Percentiles rank a stretch among this genome's conserved stretches.
These are phyloP conservation scores for Pleurotus pulmonarius DNA, from an alignment of 768 basidiomycete species.

Conservation along the genomic window DNA sequence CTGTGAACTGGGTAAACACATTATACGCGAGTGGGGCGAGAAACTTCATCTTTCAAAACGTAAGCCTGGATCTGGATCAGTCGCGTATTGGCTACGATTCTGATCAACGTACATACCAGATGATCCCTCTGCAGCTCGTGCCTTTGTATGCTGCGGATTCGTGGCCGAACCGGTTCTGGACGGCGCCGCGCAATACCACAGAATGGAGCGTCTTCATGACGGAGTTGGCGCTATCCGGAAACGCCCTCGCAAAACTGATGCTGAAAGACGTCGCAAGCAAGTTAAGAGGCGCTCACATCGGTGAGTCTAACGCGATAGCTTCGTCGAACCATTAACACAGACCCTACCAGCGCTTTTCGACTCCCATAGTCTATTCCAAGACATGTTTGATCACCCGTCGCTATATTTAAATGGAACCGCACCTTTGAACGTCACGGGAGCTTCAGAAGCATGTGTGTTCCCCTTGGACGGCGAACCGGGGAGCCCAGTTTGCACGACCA, in stretches of 20 bases:
- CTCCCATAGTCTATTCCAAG: conserved; percentile 38
- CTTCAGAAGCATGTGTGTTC: conserved; percentile 24
- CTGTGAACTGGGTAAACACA: conserved; percentile 35
- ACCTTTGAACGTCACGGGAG: conserved; percentile 42
- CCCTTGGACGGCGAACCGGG: conserved; percentile 21
- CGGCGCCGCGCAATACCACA: conserved; percentile 29
- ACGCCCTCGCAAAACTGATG: conserved; percentile 30
- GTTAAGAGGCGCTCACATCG: conserved; percentile 39
- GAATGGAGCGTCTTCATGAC: conserved; percentile 37
- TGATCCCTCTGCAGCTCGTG: conserved; percentile 37
- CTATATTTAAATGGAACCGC: conserved; percentile 48
- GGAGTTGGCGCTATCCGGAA: conserved; percentile 31
- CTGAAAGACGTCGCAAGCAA: conserved; percentile 27
- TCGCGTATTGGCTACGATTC: no score
- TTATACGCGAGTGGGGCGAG: conserved; percentile 42
- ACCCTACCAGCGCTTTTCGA: conserved; percentile 32
- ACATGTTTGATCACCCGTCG: conserved; percentile 32
- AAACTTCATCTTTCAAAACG: conserved; percentile 50
- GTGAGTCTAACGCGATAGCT: conserved; percentile 20
- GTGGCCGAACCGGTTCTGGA: conserved; percentile 33
- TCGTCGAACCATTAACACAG: background rate
- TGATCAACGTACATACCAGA: conserved; percentile 17
- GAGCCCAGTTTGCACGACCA: conserved; percentile 29
- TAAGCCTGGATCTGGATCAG: conserved; percentile 17
- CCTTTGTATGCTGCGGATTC: conserved; percentile 29